Base-by-base conservation (phyloP, 805 yeast genomes). In the Candida krabiensis region DNA sequence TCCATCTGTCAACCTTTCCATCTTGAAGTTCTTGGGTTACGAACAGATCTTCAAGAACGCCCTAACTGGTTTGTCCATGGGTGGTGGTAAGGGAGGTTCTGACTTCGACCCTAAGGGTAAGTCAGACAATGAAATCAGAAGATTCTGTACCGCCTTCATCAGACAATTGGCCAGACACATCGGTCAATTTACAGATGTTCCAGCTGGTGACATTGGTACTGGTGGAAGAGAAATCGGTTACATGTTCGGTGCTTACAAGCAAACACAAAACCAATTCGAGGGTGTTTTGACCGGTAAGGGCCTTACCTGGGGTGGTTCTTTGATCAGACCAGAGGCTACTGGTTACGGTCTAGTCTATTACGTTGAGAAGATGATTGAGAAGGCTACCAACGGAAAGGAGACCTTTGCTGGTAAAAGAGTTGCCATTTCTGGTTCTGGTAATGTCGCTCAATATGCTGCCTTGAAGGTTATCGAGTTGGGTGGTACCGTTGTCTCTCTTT, bases 81-180 rank as follows among this genome's bases (percentile, higher is more conserved):
- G 99, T 67, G 99, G 99, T 75, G 99, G 96, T 72, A 91, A 91
- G 69, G 99, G 99, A 79, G 99, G 99, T 68, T 77, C 96, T 45
- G 96, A 91, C 72, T 93, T 91, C 71, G 89, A 90, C 73, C 96
- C 97, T 60, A 91, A 91, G 80, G 96, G 91, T 63, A 85, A 83
- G 70, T 77, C 95, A 44, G 93, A 90, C 69, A 68, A 71, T 57
- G 99, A 91, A 76, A 91, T 91, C 72, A 84, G 99, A 77, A 83
- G 96, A 70, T 91, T 91, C 81, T 91, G 97, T 76, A 79, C 78
- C 60, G 77, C 96, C 36, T 91, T 91, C 79, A 91, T 91, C 96
- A 77, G 87, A 68, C 96, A 91, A 73, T 80, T 91, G 59, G 81
- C 90, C 52, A 84, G 96, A 69, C 90, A 90, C 80, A 91, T 91